Evolutionary conservation across 768 basidiomycete species (phyloP), one percentile per base, ranked within the genome.

Genomic region (Macrolepiota albuminosa): DNA sequence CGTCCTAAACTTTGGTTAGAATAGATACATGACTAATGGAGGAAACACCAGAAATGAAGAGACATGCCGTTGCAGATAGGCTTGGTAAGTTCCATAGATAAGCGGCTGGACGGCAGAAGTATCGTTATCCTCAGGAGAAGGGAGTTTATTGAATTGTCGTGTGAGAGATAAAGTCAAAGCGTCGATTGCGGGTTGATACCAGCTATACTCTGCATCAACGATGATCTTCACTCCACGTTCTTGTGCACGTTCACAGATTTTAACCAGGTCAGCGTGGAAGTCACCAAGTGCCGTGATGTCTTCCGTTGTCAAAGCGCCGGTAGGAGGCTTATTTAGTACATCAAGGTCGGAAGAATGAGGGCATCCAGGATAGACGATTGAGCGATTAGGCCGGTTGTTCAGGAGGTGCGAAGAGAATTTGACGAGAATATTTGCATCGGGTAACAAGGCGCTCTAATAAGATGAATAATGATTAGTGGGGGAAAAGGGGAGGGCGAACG

Each of bases 11-110:
- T 10, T 14, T 7, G 4, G 6, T 57, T 40, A 16, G 9, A 45
- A 6, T 46, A 56, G 33, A n/a, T 4, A 16, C 13, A 18, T 21
- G 18, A 10, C 33, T 26, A 10, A 26, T 34, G n/a, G 34, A 16
- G 4, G 36, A 1, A 18, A 4, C 33, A n/a, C 26, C 26, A 5
- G 21, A n/a, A 51, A 21, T 18, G 34, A 39, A 14, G 54, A 2
- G 9, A 63, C 74, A 34, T 58, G 88, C 86, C 93, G 80, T 46
- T 83, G 83, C 26, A 97, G 82, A 72, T 96, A 97, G 0, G 93
- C 89, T 69, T 98, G 95, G 73, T 87, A 93, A 0, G 95, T 97
- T 2, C 83, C 87, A 70, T 95, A 95, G 1, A 94, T 73, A 4
- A 93, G 75, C 0, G 93, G 91, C 57, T 86, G 84, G 33, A 68